Percentiles rank a stretch among this genome's conserved stretches.
These are phyloP conservation scores for Rhododendron ovatum DNA, from an alignment of 148 eudicot genomes.

Conservation along the genomic window DNA sequence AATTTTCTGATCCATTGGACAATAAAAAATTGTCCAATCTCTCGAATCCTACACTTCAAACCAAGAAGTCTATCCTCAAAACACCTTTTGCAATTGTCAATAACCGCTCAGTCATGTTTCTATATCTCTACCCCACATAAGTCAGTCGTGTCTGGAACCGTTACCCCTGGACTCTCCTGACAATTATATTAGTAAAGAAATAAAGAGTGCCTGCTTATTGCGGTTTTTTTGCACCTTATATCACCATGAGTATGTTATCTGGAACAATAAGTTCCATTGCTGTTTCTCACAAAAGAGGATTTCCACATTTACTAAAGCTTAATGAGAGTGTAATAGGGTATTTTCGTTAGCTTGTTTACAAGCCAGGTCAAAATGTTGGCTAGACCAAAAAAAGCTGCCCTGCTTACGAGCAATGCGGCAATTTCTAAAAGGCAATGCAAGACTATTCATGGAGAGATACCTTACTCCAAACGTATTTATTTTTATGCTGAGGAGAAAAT, in stretches of 20 bases:
- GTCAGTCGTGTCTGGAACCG: not conserved
- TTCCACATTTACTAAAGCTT: not conserved
- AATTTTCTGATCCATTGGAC: not conserved
- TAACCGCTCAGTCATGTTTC: not conserved
- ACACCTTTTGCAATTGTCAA: not conserved
- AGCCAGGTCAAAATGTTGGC: not conserved
- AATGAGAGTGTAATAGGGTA: not conserved
- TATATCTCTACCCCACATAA: not conserved
- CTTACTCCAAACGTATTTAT: not conserved
- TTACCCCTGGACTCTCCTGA: not conserved
- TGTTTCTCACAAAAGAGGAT: not conserved
- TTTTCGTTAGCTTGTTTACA: not conserved
- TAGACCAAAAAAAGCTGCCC: not conserved
- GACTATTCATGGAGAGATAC: not conserved
- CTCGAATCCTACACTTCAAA: not conserved
- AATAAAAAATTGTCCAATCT: not conserved
- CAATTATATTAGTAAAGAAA: not conserved
- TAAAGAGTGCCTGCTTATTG: not conserved
- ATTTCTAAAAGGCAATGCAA: not conserved
- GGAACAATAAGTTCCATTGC: not conserved
- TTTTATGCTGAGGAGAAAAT: not conserved
- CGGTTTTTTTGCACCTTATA: not conserved
- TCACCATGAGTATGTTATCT: not conserved
- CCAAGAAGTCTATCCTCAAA: not conserved
- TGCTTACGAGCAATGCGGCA: not conserved